Evolutionary conservation across 2,329 filamentous ascomycete species (phyloP).

Genomic region (Tolypocladium endophyticum): DNA sequence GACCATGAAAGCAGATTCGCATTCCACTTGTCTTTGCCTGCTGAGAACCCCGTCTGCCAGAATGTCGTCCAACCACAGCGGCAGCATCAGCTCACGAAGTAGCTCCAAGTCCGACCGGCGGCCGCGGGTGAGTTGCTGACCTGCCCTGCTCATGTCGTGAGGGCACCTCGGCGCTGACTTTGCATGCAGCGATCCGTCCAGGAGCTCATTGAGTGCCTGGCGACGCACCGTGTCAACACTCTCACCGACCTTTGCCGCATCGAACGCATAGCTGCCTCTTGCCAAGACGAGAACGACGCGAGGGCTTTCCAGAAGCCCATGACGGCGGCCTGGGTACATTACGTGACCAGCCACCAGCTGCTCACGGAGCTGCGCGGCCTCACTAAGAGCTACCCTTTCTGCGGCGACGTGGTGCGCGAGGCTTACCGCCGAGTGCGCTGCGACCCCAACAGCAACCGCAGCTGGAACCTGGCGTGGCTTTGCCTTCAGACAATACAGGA

Average conservation of each 20-base stretch:
- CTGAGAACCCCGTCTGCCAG: background rate
- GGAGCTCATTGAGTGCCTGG: constrained; percentile 52
- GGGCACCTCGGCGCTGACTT: background rate
- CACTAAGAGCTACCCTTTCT: constrained; percentile 58
- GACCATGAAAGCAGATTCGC: background rate
- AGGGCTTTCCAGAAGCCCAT: constrained; percentile 51
- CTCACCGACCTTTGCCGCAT: constrained; percentile 62
- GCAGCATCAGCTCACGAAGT: constrained; percentile 2
- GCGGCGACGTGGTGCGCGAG: constrained; percentile 52
- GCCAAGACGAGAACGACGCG: constrained; percentile 47
- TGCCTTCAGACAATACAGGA: constrained; percentile 55
- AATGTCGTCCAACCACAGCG: constrained; percentile 5
- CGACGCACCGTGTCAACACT: constrained; percentile 61
- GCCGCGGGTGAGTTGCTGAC: background rate
- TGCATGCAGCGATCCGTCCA: constrained; percentile 39
- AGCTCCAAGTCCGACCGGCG: constrained; percentile 2
- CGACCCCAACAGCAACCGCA: constrained; percentile 56
- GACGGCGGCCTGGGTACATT: constrained; percentile 61
- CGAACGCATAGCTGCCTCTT: constrained; percentile 52
- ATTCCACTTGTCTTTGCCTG: background rate
- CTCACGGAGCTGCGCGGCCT: constrained; percentile 59
- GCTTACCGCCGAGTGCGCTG: constrained; percentile 52
- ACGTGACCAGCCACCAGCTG: constrained; percentile 60
- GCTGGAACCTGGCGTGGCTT: constrained; percentile 70
- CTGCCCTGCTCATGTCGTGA: background rate